phyloP scores from a whole-genome alignment of 257 asterid genomes.

The Capsicum baccatum region DNA sequence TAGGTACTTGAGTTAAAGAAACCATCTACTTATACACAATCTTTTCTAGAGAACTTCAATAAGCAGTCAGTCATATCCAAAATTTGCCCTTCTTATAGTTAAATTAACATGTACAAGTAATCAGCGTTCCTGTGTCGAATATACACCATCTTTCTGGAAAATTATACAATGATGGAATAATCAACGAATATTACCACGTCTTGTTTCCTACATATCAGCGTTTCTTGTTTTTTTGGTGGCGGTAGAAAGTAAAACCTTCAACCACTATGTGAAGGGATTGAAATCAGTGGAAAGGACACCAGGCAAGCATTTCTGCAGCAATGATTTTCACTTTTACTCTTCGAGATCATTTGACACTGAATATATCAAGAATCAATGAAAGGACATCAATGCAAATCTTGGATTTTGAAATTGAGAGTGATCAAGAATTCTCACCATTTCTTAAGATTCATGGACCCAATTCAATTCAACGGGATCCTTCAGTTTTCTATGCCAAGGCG shows the following conservation, averaged over 20 bases:
- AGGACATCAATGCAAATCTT: background rate
- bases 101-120: background rate
- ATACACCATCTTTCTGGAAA: background rate
- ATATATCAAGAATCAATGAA: background rate
- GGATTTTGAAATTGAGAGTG: background rate
- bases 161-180: background rate
- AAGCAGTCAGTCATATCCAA: background rate
- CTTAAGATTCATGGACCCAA: background rate
- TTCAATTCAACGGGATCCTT: background rate
- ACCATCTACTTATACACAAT: background rate
- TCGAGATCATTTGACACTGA: background rate
- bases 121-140: background rate
- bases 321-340: background rate
- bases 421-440: background rate
- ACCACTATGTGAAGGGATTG: slow-evolving; percentile 8
- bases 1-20: background rate
- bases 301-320: slow-evolving; percentile 13
- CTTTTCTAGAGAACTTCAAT: background rate
- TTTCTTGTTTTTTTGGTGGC: background rate
- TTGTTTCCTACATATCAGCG: background rate
- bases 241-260: background rate
- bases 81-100: background rate
- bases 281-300: background rate
- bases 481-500: background rate
- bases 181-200: background rate